phyloP scores from a whole-genome alignment of 208 protist species.

The Leishmania aethiopica region DNA sequence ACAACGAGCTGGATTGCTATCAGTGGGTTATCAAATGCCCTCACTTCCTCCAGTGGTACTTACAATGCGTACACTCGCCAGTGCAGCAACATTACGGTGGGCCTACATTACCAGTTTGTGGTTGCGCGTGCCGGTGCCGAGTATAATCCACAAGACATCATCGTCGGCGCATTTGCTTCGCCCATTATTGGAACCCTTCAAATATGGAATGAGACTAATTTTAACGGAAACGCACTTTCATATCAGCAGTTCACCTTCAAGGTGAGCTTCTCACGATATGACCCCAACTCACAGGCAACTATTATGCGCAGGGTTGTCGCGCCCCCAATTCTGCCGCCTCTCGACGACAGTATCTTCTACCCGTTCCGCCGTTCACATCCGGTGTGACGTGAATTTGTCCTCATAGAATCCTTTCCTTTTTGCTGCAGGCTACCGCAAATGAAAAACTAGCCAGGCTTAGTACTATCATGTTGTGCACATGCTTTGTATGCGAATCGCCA shows the following conservation, averaged over 20 bases:
- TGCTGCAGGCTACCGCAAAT: neutral
- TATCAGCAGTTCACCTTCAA: constrained; percentile 46
- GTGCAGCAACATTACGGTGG: constrained; percentile 61
- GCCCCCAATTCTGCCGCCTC: constrained; percentile 61
- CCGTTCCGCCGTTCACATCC: constrained; percentile 55
- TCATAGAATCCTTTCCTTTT: neutral
- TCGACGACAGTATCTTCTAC: constrained; percentile 79
- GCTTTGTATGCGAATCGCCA: neutral
- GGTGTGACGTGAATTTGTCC: constrained; percentile 7
- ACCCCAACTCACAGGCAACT: constrained; percentile 47
- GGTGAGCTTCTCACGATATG: constrained; percentile 53
- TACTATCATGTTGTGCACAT: neutral
- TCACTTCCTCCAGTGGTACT: constrained; percentile 21
- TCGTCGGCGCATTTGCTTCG: constrained; percentile 69
- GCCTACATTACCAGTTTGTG: constrained; percentile 73
- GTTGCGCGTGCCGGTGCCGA: constrained; percentile 64
- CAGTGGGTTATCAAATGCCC: constrained; percentile 37
- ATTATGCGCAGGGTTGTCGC: constrained; percentile 53
- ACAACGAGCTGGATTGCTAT: constrained; percentile 76
- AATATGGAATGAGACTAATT: constrained; percentile 60
- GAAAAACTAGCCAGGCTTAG: neutral
- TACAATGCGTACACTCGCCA: constrained; percentile 52
- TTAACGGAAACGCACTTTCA: constrained; percentile 38
- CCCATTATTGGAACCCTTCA: constrained; percentile 51
- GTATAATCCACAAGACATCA: constrained; percentile 80